phyloP scores from a whole-genome alignment of 805 yeast genomes.

The Candida fluviatilis region DNA sequence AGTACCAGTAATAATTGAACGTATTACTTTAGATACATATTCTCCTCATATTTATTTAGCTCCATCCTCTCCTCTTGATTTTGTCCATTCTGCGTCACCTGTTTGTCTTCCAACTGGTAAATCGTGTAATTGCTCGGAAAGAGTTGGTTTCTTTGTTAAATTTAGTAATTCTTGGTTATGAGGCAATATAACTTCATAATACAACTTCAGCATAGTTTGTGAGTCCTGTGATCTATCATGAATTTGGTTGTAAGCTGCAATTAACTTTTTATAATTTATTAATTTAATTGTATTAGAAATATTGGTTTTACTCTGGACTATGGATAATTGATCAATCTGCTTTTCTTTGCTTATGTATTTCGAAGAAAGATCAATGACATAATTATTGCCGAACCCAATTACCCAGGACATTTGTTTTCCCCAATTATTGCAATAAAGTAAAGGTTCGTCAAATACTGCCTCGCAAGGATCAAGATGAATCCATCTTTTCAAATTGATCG shows the following conservation, averaged over 20 bases:
- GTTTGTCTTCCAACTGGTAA: constrained; percentile 58
- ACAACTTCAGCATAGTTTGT: constrained; percentile 16
- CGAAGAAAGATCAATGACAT: constrained; percentile 63
- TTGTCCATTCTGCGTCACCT: constrained; percentile 75
- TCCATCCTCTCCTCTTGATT: constrained; percentile 77
- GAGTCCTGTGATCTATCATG: neutral
- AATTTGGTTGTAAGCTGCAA: constrained; percentile 25
- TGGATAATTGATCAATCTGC: constrained; percentile 16
- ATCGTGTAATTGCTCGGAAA: constrained; percentile 15
- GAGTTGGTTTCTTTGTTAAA: constrained; percentile 11
- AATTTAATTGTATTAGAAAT: constrained; percentile 12
- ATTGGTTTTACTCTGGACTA: constrained; percentile 4
- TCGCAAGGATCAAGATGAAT: constrained; percentile 89
- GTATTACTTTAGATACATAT: too few species aligned
- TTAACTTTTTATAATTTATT: constrained; percentile 13
- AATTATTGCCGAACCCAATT: constrained; percentile 60
- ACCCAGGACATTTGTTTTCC: constrained; percentile 90
- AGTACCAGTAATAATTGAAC: too few species aligned
- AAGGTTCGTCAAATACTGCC: constrained; percentile 77
- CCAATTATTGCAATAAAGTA: constrained; percentile 79
- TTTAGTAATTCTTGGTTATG: constrained; percentile 26
- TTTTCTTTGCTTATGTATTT: constrained; percentile 53
- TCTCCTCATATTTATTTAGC: neutral
- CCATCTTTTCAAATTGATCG: constrained; percentile 62
- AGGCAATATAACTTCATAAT: constrained; percentile 31